Base-by-base conservation (phyloP, 176 grass and related monocot genomes). In the Ananas comosus region DNA sequence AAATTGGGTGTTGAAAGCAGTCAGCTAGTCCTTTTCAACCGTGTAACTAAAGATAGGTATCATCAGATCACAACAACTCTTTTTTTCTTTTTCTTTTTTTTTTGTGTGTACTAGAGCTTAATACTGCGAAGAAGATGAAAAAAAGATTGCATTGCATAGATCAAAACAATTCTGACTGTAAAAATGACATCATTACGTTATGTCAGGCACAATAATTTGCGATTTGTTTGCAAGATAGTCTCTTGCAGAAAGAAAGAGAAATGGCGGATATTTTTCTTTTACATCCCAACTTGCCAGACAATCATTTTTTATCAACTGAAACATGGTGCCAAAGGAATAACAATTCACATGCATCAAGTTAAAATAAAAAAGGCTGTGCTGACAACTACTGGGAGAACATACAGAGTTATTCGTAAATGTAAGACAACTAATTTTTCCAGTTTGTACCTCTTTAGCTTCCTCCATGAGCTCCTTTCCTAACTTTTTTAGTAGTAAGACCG, bases 391-490 rank as follows among this genome's bases (percentile, higher is more conserved):
- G 16, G 33, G 16, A 59, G 54, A 17, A 17, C 14, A 59, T 59
- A 17, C 0, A 8, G 19, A 59, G 19, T 59, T 56, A n/a, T 14
- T 59, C 54, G 14, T 0, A 9, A 19, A 9, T 17, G 19, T 59
- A 59, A 14, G 7, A 59, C 9, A 59, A 10, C n/a, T 17, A 59
- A 59, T 18, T 59, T 59, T 74, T 66, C 50, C 53, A 3, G 56
- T 61, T 57, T 27, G 16, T 78, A 93, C 94, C 94, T 91, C 94
- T 86, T 93, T 99, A 75, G 94, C 89, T 80, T 99, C 82, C 86
- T 99, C 89, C 89, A 99, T 90, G 66, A 99, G 94, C 79, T 88
- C 87, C 4, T 90, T 71, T 10, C 94, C 94, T 79, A 99, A 86
- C 79, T 99, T 99, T 64, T 99, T 99, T 53, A 99, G 66, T 50